Conservation (phyloP, 2,329 filamentous ascomycete species). For the Dichotomopilus funicola region DNA sequence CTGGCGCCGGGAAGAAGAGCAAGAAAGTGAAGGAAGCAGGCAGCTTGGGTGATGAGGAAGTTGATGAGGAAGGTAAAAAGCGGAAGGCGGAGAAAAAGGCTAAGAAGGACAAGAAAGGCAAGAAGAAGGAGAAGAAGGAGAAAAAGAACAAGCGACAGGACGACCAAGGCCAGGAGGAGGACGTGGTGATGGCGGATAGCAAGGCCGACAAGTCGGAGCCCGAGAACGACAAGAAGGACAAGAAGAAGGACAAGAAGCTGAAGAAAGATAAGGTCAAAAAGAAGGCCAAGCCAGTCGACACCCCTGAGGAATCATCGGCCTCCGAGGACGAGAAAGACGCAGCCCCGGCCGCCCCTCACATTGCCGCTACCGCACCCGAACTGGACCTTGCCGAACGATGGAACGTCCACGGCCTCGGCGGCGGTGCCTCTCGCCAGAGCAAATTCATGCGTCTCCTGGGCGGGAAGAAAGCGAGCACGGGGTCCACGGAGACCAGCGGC, state of each 20-base stretch:
- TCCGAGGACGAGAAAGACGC: not conserved
- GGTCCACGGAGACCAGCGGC: conserved; percentile 3
- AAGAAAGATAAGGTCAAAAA: conserved; percentile 10
- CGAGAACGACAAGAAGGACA: not conserved
- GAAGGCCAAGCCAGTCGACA: conserved; percentile 10
- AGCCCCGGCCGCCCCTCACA: not conserved
- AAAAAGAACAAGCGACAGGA: not conserved
- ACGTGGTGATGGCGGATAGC: conserved; percentile 8
- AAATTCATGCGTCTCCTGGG: conserved; percentile 55
- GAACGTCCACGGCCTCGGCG: conserved; percentile 47
- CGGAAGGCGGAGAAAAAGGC: not conserved
- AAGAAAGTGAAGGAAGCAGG: conserved; percentile 2
- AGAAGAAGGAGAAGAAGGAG: not conserved
- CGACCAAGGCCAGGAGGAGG: not conserved
- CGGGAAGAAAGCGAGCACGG: conserved; percentile 39
- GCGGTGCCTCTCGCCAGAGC: conserved; percentile 43
- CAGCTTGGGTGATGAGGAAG: not conserved
- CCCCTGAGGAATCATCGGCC: not conserved
- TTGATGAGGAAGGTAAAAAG: not conserved
- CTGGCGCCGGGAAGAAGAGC: not conserved
- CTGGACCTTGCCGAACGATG: conserved; percentile 37
- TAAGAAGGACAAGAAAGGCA: conserved; percentile 6
- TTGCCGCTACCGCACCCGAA: conserved; percentile 19
- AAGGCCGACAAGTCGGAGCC: conserved; percentile 7
- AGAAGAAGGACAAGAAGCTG: conserved; percentile 14